phyloP scores from a whole-genome alignment of 2,329 filamentous ascomycete species.

The Epichloe elymi region DNA sequence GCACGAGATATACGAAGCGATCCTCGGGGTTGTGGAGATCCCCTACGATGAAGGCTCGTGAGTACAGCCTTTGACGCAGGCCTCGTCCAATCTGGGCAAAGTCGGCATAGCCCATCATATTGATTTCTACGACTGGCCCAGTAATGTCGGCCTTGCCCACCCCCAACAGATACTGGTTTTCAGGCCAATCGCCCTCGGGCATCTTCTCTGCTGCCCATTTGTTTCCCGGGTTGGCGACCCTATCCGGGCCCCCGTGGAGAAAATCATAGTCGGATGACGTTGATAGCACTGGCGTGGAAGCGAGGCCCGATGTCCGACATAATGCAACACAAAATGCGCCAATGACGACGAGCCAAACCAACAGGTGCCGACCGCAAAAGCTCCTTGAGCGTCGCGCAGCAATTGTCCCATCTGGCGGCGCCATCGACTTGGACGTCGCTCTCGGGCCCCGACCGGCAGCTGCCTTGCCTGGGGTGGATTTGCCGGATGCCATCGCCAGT shows the following conservation, averaged over 20 bases:
- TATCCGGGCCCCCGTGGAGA: constrained; percentile 1
- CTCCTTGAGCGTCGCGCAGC: neutral
- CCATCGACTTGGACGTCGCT: neutral
- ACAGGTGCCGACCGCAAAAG: constrained; percentile 4
- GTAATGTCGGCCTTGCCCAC: constrained; percentile 43
- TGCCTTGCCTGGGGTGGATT: neutral
- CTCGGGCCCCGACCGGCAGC: neutral
- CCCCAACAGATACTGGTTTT: constrained; percentile 31
- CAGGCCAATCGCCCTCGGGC: constrained; percentile 6
- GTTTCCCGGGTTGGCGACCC: constrained; percentile 3
- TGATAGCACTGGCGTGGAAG: constrained; percentile 8
- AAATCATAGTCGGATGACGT: constrained; percentile 5
- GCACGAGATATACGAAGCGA: constrained; percentile 71
- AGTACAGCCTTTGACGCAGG: constrained; percentile 72
- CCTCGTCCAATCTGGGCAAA: constrained; percentile 68
- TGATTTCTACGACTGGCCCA: constrained; percentile 74
- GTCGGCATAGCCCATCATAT: constrained; percentile 81
- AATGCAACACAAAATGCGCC: constrained; percentile 7
- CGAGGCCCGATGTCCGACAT: constrained; percentile 8
- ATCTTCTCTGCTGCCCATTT: constrained; percentile 7
- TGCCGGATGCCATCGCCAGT: constrained; percentile 5
- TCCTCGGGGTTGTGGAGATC: constrained; percentile 50
- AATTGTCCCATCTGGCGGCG: neutral
- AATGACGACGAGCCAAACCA: constrained; percentile 7
- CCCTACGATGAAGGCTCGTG: constrained; percentile 76